Percentiles rank a stretch among this genome's conserved stretches.
These are phyloP conservation scores for Mytilinidion resinicola DNA, from an alignment of 495 filamentous ascomycete genomes.

Conservation along the genomic window DNA sequence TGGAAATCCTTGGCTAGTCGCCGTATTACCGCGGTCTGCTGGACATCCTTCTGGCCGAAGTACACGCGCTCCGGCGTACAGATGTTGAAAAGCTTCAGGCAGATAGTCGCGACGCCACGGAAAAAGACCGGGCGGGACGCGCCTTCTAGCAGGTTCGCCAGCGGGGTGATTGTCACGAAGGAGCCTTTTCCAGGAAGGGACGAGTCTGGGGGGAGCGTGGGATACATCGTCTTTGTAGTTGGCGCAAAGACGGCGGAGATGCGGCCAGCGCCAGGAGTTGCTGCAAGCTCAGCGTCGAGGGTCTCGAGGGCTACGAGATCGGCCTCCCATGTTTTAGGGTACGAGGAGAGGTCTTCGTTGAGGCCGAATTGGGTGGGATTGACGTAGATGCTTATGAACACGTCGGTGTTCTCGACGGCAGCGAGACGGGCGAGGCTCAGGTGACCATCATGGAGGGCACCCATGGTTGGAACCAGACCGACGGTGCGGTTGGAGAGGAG, in stretches of 20 bases:
- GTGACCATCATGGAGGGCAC: constrained; percentile 87
- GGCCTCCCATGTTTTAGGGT: constrained; percentile 82
- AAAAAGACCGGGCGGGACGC: constrained; percentile 90
- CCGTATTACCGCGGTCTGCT: constrained; percentile 87
- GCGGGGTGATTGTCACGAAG: constrained; percentile 88
- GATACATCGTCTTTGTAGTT: constrained; percentile 79
- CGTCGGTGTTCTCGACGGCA: constrained; percentile 71
- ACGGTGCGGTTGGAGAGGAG: constrained; percentile 63
- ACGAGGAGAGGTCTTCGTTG: constrained; percentile 77
- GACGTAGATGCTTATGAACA: constrained; percentile 87
- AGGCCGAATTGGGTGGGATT: constrained; percentile 96
- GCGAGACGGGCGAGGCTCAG: constrained; percentile 80
- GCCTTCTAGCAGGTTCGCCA: constrained; percentile 76
- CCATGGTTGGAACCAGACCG: constrained; percentile 93
- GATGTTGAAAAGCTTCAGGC: constrained; percentile 95
- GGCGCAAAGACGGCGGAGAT: constrained; percentile 83
- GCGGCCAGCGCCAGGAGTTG: constrained; percentile 47
- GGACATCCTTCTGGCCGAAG: constrained; percentile 97
- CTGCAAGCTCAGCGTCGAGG: constrained; percentile 65
- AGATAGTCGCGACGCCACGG: constrained; percentile 89
- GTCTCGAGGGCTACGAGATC: constrained; percentile 60
- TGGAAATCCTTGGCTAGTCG: constrained; percentile 84
- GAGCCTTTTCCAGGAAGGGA: constrained; percentile 63
- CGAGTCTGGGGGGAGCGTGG: constrained; percentile 72
- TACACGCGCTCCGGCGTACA: constrained; percentile 82